phyloP scores from a whole-genome alignment of 306 rosid species.

The Rubus idaeus region DNA sequence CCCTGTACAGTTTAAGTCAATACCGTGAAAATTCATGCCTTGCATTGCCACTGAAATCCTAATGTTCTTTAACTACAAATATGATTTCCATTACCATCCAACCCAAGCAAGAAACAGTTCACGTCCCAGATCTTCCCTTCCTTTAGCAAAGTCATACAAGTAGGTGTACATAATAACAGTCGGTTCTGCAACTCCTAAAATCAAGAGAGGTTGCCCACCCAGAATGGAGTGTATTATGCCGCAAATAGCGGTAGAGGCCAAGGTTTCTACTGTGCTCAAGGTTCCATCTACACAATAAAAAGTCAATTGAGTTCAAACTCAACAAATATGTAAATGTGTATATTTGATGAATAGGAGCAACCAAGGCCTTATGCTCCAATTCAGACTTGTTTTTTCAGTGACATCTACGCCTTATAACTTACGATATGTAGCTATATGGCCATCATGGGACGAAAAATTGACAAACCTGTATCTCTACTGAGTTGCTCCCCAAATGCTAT shows the following conservation, averaged over 20 bases:
- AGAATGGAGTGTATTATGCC: conserved; percentile 79
- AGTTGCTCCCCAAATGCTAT: conserved; percentile 78
- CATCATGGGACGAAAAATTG: conserved; percentile 8
- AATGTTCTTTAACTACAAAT: conserved; percentile 1
- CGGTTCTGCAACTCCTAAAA: conserved; percentile 83
- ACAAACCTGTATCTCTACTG: conserved; percentile 64
- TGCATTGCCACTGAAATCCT: not conserved
- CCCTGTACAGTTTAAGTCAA: conserved; percentile 50
- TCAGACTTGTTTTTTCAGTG: not conserved
- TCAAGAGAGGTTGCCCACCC: conserved; percentile 77
- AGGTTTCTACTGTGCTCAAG: conserved; percentile 69
- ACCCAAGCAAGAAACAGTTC: conserved; percentile 74
- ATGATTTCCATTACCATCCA: conserved; percentile 61
- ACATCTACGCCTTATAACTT: not conserved
- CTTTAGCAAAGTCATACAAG: conserved; percentile 64
- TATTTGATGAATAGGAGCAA: not conserved
- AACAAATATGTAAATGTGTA: no score
- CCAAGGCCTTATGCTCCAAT: not conserved
- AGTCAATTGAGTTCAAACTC: conserved; percentile 15
- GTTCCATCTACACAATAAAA: conserved; percentile 55
- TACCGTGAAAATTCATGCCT: conserved; percentile 4
- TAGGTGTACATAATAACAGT: conserved; percentile 75
- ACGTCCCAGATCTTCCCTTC: conserved; percentile 52
- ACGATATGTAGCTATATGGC: not conserved
- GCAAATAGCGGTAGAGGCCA: conserved; percentile 78